A percentile compares a stretch with the other conserved stretches of the same genome.
These are phyloP conservation scores for Rhazya stricta DNA, from an alignment of 257 asterid species.

Conservation along the genomic window DNA sequence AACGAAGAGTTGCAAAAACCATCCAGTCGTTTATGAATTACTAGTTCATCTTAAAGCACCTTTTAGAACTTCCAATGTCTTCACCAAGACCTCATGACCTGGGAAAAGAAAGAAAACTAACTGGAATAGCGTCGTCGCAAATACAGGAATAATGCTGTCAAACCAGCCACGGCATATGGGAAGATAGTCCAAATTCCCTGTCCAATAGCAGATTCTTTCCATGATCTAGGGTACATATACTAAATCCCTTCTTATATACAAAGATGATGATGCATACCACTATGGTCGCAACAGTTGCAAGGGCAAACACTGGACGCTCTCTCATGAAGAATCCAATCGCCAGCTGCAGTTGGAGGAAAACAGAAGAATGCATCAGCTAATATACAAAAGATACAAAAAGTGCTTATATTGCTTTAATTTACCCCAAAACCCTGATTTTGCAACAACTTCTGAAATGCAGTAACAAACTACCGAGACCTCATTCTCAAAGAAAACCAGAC, in stretches of 20 bases:
- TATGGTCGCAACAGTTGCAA: slow-evolving; percentile 77
- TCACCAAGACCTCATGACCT: neutral
- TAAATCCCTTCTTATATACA: neutral
- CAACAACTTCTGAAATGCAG: neutral
- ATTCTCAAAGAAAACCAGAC: neutral
- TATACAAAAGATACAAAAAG: neutral
- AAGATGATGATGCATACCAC: slow-evolving; percentile 40
- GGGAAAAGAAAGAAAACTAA: slow-evolving; percentile 22
- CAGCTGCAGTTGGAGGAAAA: slow-evolving; percentile 40
- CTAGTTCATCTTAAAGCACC: neutral
- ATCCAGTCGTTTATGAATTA: neutral
- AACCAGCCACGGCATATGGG: slow-evolving; percentile 69
- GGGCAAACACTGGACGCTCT: slow-evolving; percentile 73
- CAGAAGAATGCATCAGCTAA: slow-evolving; percentile 13
- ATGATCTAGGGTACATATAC: neutral
- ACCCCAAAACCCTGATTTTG: neutral
- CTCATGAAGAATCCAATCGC: slow-evolving; percentile 69
- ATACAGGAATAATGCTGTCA: slow-evolving; percentile 61
- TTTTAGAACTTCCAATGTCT: neutral
- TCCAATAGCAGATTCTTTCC: neutral
- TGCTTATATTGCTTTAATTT: neutral
- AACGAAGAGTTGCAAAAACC: slow-evolving; percentile 22
- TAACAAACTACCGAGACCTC: no score
- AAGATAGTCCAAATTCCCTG: slow-evolving; percentile 86
- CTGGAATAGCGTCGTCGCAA: slow-evolving; percentile 43